These are phyloP conservation scores for Firmiana major DNA, from an alignment of 345 rosid genomes.

Conservation along the genomic window DNA sequence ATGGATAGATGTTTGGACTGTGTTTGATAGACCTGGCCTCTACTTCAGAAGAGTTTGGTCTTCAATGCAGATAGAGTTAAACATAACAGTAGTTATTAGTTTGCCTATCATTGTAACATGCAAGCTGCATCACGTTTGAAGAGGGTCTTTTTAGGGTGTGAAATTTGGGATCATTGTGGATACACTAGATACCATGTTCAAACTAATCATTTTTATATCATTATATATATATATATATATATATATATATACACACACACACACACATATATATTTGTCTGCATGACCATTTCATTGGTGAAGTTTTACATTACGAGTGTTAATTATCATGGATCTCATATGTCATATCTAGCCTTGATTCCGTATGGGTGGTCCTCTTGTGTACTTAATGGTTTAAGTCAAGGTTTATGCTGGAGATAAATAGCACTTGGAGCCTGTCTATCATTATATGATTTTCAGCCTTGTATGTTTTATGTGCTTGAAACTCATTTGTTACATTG, in stretches of 20 bases:
- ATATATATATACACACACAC: too few species aligned
- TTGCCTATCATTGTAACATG: neutral
- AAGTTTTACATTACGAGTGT: neutral
- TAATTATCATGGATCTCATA: neutral
- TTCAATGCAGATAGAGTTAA: neutral
- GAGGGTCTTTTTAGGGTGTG: neutral
- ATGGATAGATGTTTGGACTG: neutral
- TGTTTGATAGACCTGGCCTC: neutral
- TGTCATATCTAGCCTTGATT: neutral
- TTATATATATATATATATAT: too few species aligned
- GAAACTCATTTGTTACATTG: neutral
- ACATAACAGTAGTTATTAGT: neutral
- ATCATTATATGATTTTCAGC: neutral
- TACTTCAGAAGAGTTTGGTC: neutral
- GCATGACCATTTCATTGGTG: neutral
- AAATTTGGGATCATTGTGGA: neutral
- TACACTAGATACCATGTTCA: neutral
- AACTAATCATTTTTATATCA: neutral
- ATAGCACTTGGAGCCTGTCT: neutral
- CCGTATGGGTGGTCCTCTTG: neutral
- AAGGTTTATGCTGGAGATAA: conserved; percentile 6
- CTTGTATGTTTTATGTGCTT: conserved; percentile 1
- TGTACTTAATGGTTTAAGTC: neutral
- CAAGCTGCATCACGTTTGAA: neutral
- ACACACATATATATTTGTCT: too few species aligned